Conservation (phyloP, 106 monocot genomes). For the Dactylorhiza incarnata region DNA sequence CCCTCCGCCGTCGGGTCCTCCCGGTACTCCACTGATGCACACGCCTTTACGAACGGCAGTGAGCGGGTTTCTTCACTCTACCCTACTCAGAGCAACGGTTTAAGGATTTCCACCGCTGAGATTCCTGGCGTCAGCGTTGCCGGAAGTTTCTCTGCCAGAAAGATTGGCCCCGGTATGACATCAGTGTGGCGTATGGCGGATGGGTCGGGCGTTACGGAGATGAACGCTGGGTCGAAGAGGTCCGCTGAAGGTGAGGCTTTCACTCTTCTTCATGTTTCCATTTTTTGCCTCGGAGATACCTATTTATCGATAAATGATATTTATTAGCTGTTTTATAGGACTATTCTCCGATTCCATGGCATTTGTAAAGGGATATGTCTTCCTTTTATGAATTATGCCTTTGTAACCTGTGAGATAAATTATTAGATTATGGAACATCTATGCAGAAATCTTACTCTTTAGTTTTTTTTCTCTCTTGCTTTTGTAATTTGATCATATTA, state of each 20-base stretch:
- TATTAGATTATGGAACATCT: no score
- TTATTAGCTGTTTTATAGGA: background rate
- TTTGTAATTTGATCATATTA: no score
- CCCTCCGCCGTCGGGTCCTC: constrained; percentile 1
- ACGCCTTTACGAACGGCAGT: constrained; percentile 1
- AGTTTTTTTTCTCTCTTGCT: no score
- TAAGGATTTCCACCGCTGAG: background rate
- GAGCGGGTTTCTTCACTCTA: constrained; percentile 10
- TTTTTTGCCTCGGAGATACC: background rate
- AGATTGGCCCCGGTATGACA: background rate
- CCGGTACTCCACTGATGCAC: constrained; percentile 1
- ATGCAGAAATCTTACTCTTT: no score
- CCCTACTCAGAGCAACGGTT: constrained; percentile 4
- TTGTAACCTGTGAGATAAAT: no score
- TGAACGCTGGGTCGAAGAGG: constrained; percentile 12
- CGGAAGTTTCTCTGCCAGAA: background rate
- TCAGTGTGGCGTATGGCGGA: constrained; percentile 9
- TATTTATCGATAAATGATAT: background rate
- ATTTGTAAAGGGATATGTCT: no score
- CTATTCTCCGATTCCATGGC: no score
- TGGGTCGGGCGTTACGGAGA: background rate
- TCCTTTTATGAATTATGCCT: no score
- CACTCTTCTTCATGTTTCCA: background rate
- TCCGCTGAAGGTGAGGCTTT: constrained; percentile 18
- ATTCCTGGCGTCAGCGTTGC: background rate